Evolutionary conservation across 257 asterid genomes (phyloP).

Genomic region (Anisodus acutangulus): DNA sequence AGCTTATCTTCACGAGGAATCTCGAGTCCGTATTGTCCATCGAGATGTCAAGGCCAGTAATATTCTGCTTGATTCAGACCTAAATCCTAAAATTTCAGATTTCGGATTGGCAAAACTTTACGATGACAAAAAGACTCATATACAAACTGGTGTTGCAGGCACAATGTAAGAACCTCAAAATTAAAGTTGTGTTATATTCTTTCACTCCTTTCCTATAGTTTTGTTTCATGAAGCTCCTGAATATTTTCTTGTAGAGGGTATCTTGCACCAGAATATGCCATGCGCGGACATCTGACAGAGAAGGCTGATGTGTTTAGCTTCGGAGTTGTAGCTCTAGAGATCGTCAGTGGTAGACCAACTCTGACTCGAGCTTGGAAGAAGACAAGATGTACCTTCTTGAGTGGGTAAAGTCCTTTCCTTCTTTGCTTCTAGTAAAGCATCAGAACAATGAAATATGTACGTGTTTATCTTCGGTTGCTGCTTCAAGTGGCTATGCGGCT

Average conservation of each 20-base stretch:
- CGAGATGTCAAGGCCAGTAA: slow-evolving; percentile 83
- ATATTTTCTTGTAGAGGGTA: slow-evolving; percentile 54
- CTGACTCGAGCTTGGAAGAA: slow-evolving; percentile 56
- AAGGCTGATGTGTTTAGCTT: slow-evolving; percentile 71
- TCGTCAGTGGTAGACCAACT: slow-evolving; percentile 67
- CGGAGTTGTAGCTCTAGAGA: slow-evolving; percentile 73
- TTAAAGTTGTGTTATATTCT: background rate
- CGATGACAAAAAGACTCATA: slow-evolving; percentile 76
- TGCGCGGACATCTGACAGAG: slow-evolving; percentile 79
- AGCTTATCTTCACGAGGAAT: slow-evolving; percentile 77
- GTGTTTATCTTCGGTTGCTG: background rate
- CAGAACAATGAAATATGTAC: background rate
- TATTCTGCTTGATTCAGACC: slow-evolving; percentile 67
- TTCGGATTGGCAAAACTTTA: slow-evolving; percentile 77
- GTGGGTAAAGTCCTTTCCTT: slow-evolving; percentile 54
- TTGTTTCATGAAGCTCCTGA: background rate
- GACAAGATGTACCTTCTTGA: slow-evolving; percentile 70
- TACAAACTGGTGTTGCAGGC: slow-evolving; percentile 90
- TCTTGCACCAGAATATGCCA: slow-evolving; percentile 79
- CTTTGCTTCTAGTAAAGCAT: background rate
- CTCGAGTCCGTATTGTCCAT: slow-evolving; percentile 66
- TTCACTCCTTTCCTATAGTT: background rate
- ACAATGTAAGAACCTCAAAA: slow-evolving; percentile 59
- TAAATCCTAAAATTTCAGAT: slow-evolving; percentile 72
- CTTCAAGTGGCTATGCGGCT: background rate